Base-by-base conservation (phyloP, 1,284 basidiomycete genomes). In the Boletus albobrunnescens region DNA sequence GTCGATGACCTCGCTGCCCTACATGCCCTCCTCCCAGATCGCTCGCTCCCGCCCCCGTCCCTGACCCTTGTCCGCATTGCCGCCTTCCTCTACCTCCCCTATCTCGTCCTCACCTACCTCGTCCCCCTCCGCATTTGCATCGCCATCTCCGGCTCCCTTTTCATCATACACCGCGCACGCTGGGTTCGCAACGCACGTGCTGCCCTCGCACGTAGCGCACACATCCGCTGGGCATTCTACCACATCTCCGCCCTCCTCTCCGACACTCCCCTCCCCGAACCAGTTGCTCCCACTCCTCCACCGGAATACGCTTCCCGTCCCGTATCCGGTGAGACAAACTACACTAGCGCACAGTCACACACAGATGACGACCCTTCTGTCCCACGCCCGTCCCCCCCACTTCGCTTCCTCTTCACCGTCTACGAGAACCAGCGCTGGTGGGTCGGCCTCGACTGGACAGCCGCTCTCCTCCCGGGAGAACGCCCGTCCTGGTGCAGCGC, bases 371-470 rank as follows among this genome's bases (percentile, higher is more conserved):
- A 54, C 41, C 42, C 37, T 5, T 53, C 53, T 9, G 20, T 46
- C 24, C 63, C 53, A 0, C 65, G 11, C 42, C 56, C 43, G 38
- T 68, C 53, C 43, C 67, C 37, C 44, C 61, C 65, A 7, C 61
- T 91, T 20, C 85, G 89, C 37, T 94, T 94, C 71, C 74, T 88
- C 33, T 94, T 94, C 63, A 90, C 87, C 30, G 70, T 96, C 24
- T 87, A 91, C 63, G 94, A 97, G 67, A 97, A 96, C 66, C 94
- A 97, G 71, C 79, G 94, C 5, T 97, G 94, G 94, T 91, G 87
- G 87, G 78, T 90, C 74, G 86, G 84, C 3, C 75, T 90, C 33
- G 87, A 97, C 69, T 97, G 91, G 91, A 95, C 94, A 0, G 87
- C 90, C 3, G 92, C 94, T 0, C 77, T 97, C 6, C 77, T 97